Base-by-base conservation (phyloP, 2,329 filamentous ascomycete genomes). In the Dactylonectria estremocensis region DNA sequence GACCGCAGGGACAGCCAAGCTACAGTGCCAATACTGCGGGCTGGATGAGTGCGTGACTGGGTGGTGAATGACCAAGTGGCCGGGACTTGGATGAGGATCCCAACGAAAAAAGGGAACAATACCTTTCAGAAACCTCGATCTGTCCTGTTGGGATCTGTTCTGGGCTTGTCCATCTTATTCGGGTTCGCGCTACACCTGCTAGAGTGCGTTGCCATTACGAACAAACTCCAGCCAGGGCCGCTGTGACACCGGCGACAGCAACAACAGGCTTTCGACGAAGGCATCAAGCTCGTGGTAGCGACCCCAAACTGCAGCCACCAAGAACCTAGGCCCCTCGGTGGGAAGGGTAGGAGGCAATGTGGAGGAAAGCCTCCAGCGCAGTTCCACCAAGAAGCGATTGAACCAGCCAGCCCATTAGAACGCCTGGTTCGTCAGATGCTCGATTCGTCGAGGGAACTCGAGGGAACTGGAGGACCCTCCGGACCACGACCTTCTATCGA, bases 401-500 rank as follows among this genome's bases (percentile, higher is more conserved):
- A 14, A 43, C 40, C 16, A n/a, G 40, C 40, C 40, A 43, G 4
- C 40, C 40, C 37, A 14, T n/a, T 20, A 60, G 40, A 52, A 43
- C 46, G 46, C 35, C 22, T 28, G 53, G 33, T 55, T 33, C 22
- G 35, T 61, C 24, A 37, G 57, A 37, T 57, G 53, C 64, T 66
- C 58, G 43, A 58, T 66, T 66, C 64, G 33, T 52, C 45, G 48
- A 24, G 48, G n/a, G 24, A 28, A 28, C 48, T 31, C 48, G 48
- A 46, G 58, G 58, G 61, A 46, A 46, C 64, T 61, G 28, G 58
- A 49, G 24, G 18, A 31, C 46, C 57, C 62, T 46, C 4, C 8
- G 56, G 33, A 40, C 64, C 52, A 62, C 58, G 58, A 48, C 28
- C 28, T 53, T 48, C 52, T 28, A 46, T 61, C 64, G 58, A 66